These are phyloP conservation scores for Lentinula guzmanii DNA, from an alignment of 768 basidiomycete genomes.

Conservation along the genomic window DNA sequence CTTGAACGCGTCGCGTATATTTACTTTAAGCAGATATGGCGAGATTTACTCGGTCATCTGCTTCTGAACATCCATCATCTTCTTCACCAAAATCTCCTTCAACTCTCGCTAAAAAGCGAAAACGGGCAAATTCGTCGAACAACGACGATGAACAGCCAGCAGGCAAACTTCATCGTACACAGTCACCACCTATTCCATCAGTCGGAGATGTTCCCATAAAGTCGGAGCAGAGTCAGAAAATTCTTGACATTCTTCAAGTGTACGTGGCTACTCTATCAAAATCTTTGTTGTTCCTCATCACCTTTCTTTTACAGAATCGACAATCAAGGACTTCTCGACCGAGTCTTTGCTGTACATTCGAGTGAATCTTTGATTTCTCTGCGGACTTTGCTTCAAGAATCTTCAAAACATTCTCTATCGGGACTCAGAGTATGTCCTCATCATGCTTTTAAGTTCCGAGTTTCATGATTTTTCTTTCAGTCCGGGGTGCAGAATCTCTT, in stretches of 20 bases:
- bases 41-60: conserved; percentile 67
- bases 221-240: conserved; percentile 37
- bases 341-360: conserved; percentile 59
- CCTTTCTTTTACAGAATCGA: conserved; percentile 44
- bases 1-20: conserved; percentile 21
- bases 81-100: conserved; percentile 19
- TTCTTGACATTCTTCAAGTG: conserved; percentile 51
- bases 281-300: background rate
- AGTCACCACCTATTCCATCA: conserved; percentile 22
- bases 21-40: conserved; percentile 42
- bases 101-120: conserved; percentile 54
- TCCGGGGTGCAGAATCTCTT: conserved; percentile 62
- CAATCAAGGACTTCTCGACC: conserved; percentile 72
- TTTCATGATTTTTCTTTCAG: conserved; percentile 22
- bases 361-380: conserved; percentile 41
- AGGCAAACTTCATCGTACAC: conserved; percentile 42
- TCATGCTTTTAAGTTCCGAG: conserved; percentile 7
- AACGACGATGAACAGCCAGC: conserved; percentile 39
- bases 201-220: conserved; percentile 44
- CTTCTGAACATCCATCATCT: conserved; percentile 21
- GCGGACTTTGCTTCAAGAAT: conserved; percentile 49
- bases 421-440: conserved; percentile 47
- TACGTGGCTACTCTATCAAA: conserved; percentile 20
- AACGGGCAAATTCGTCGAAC: conserved; percentile 39
- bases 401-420: conserved; percentile 46